These are phyloP conservation scores for Botrytis elliptica DNA, from an alignment of 2,329 filamentous ascomycete species.

Conservation along the genomic window DNA sequence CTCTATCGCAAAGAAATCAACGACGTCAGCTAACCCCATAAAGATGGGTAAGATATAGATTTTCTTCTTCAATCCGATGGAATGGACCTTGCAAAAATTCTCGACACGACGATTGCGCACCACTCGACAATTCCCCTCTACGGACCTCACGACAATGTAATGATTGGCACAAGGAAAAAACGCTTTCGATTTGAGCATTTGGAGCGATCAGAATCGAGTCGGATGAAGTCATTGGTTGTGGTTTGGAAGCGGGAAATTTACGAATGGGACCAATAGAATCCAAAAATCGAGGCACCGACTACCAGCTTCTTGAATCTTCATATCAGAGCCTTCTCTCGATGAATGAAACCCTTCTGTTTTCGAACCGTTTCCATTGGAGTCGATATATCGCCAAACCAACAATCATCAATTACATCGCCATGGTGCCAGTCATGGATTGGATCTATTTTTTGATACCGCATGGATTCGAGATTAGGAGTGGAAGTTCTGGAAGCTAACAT, in stretches of 20 bases:
- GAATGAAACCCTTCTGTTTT: background rate
- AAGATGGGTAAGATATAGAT: conserved; percentile 61
- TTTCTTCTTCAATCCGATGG: conserved; percentile 24
- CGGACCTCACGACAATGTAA: background rate
- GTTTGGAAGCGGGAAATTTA: background rate
- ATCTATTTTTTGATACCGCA: background rate
- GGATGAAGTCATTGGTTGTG: background rate
- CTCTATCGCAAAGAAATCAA: conserved; percentile 27
- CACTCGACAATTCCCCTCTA: background rate
- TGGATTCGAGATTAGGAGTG: conserved; percentile 1
- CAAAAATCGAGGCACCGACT: background rate
- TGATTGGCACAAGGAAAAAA: background rate
- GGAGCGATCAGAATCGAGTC: background rate
- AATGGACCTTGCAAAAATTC: background rate
- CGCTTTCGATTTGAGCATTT: background rate
- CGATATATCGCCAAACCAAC: background rate
- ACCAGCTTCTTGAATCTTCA: background rate
- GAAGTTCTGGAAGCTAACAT: conserved; percentile 32
- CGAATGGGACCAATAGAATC: background rate
- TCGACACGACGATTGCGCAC: conserved; percentile 6
- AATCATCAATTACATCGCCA: background rate
- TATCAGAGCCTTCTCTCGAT: background rate
- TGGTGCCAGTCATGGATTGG: background rate
- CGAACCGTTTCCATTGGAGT: background rate
- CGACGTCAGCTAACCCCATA: conserved; percentile 38